phyloP scores from a whole-genome alignment of 169 alveolate species.

The Plasmodium vinckei region DNA sequence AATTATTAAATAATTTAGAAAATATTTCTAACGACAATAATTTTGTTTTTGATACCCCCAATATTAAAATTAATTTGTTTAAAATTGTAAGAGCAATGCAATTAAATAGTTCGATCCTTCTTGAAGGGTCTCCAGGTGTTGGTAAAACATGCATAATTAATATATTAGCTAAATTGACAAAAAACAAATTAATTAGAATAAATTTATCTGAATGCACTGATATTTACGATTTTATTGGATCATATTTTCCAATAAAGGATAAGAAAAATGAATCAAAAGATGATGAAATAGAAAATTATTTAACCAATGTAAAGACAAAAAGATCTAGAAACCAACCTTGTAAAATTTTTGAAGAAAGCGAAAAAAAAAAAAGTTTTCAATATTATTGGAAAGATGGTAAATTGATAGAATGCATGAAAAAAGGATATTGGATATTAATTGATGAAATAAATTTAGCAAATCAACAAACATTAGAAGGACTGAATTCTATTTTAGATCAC shows the following conservation, averaged over 20 bases:
- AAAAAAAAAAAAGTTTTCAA: slow-evolving; percentile 32
- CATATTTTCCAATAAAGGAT: slow-evolving; percentile 89
- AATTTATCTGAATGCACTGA: slow-evolving; percentile 98
- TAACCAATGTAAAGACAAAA: not conserved
- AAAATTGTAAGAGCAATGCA: slow-evolving; percentile 93
- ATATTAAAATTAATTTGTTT: slow-evolving; percentile 91
- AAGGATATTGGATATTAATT: slow-evolving; percentile 98
- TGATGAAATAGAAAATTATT: not conserved
- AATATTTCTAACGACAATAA: slow-evolving; percentile 6
- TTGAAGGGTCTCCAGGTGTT: slow-evolving; percentile 99
- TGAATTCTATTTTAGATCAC: slow-evolving; percentile 98
- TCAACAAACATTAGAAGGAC: slow-evolving; percentile 98
- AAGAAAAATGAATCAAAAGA: not conserved
- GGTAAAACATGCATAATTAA: slow-evolving; percentile 98
- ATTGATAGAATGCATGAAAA: slow-evolving; percentile 94
- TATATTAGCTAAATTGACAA: slow-evolving; percentile 90
- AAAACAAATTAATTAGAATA: slow-evolving; percentile 91
- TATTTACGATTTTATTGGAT: slow-evolving; percentile 93
- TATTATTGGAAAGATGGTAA: slow-evolving; percentile 98
- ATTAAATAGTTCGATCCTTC: slow-evolving; percentile 92
- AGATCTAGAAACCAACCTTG: not conserved
- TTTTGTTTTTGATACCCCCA: slow-evolving; percentile 92
- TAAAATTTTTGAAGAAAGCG: not conserved
- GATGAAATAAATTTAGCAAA: slow-evolving; percentile 99
- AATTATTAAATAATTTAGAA: not conserved